These are phyloP conservation scores for Penicillium nordicum DNA, from an alignment of 2,329 filamentous ascomycete species.

Conservation along the genomic window DNA sequence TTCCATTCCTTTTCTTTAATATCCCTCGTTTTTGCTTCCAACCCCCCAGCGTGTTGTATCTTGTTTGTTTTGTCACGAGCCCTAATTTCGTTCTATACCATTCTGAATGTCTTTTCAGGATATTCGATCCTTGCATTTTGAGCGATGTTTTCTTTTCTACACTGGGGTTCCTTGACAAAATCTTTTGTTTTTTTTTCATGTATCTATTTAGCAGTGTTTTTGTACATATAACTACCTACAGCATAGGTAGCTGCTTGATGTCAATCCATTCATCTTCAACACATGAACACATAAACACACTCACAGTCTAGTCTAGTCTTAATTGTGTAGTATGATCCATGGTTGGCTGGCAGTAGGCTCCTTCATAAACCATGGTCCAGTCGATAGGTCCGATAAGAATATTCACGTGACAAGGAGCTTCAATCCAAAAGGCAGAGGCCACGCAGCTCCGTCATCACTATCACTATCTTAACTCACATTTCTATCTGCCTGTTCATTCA, in stretches of 20 bases:
- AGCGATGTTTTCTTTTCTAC: background rate
- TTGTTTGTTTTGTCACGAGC: constrained; percentile 6
- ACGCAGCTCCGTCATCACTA: constrained; percentile 24
- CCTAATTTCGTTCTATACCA: background rate
- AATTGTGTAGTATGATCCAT: background rate
- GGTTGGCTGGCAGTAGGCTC: background rate
- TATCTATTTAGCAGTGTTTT: constrained; percentile 12
- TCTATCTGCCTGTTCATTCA: background rate
- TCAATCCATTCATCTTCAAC: background rate
- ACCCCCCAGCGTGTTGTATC: background rate
- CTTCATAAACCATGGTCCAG: constrained; percentile 1
- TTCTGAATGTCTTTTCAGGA: constrained; percentile 3
- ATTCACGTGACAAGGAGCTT: constrained; percentile 33
- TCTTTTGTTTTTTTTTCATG: background rate
- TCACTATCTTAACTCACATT: background rate
- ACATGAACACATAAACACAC: background rate
- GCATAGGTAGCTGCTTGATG: background rate
- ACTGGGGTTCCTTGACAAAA: background rate
- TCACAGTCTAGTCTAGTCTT: background rate
- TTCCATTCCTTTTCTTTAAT: background rate
- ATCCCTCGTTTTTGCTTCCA: background rate
- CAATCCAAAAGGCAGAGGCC: constrained; percentile 19
- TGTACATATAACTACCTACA: constrained; percentile 12
- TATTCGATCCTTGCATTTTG: background rate
- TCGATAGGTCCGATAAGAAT: constrained; percentile 17